phyloP scores from a whole-genome alignment of 257 asterid species.

The Solanum gandarillasii region DNA sequence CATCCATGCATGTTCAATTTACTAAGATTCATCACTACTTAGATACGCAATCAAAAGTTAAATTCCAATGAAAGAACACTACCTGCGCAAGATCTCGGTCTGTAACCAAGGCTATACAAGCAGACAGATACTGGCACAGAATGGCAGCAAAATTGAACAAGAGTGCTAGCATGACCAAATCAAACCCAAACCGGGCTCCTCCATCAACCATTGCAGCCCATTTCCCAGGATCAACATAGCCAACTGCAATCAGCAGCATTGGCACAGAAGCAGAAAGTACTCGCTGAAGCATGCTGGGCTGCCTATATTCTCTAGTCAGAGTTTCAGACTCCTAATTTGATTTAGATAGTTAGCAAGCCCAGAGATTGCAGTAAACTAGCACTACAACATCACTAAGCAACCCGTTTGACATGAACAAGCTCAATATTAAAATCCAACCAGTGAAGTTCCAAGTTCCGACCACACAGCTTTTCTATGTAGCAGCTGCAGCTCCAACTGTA shows the following conservation, averaged over 20 bases:
- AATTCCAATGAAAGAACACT: conserved; percentile 2
- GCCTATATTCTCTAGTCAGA: conserved; percentile 15
- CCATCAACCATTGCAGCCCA: conserved; percentile 92
- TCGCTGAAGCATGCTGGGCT: conserved; percentile 32
- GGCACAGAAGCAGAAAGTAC: conserved; percentile 74
- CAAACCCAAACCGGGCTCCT: conserved; percentile 80
- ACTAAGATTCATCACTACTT: neutral
- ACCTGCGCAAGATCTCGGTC: conserved; percentile 93
- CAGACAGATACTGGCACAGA: conserved; percentile 82
- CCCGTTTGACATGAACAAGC: conserved; percentile 7
- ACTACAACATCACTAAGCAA: conserved; percentile 18
- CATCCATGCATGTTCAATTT: neutral
- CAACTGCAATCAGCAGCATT: conserved; percentile 61
- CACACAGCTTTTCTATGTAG: neutral
- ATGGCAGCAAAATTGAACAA: conserved; percentile 57
- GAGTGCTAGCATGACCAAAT: conserved; percentile 47
- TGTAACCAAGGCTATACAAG: conserved; percentile 71
- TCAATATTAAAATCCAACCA: conserved; percentile 11
- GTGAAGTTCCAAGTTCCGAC: conserved; percentile 1
- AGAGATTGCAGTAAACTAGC: conserved; percentile 5
- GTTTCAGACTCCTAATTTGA: conserved; percentile 43
- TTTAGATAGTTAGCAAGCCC: conserved; percentile 12
- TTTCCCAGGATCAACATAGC: conserved; percentile 97
- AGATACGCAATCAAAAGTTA: neutral
- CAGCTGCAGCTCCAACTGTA: neutral